Evolutionary conservation across 1,284 basidiomycete genomes (phyloP).

Genomic region (Trametes hirsuta): DNA sequence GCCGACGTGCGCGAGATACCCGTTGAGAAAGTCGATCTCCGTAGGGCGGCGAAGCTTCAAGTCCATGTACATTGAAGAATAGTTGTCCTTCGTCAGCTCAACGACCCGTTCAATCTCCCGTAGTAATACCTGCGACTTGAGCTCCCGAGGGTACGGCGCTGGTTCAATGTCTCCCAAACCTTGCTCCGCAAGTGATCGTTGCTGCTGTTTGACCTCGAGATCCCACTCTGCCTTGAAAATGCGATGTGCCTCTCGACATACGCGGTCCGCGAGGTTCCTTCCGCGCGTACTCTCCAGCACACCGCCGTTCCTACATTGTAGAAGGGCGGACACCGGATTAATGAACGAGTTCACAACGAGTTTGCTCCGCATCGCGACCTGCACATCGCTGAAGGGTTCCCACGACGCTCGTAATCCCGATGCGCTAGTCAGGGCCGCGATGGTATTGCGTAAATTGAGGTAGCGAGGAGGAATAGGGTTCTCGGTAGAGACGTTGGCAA

Average conservation of each 20-base stretch:
- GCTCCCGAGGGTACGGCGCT: constrained; percentile 42
- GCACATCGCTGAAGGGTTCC: constrained; percentile 71
- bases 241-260: constrained; percentile 65
- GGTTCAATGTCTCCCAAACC: constrained; percentile 20
- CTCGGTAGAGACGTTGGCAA: constrained; percentile 42
- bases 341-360: constrained; percentile 86
- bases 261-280: constrained; percentile 44
- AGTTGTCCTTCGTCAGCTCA: constrained; percentile 60
- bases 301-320: constrained; percentile 83
- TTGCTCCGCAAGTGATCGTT: constrained; percentile 19
- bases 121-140: constrained; percentile 45
- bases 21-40: constrained; percentile 87
- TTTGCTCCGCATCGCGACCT: constrained; percentile 79
- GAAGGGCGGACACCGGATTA: constrained; percentile 87
- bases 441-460: constrained; percentile 66
- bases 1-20: constrained; percentile 78
- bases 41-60: constrained; percentile 61
- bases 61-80: constrained; percentile 82
- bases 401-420: constrained; percentile 65
- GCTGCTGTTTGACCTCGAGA: constrained; percentile 38
- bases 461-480: constrained; percentile 45
- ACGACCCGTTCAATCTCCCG: constrained; percentile 60
- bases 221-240: constrained; percentile 58
- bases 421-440: constrained; percentile 65
- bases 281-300: constrained; percentile 53